Evolutionary conservation across 208 protist genomes (phyloP), one percentile per base, ranked within the genome.

Genomic region (Polymyxa betae): DNA sequence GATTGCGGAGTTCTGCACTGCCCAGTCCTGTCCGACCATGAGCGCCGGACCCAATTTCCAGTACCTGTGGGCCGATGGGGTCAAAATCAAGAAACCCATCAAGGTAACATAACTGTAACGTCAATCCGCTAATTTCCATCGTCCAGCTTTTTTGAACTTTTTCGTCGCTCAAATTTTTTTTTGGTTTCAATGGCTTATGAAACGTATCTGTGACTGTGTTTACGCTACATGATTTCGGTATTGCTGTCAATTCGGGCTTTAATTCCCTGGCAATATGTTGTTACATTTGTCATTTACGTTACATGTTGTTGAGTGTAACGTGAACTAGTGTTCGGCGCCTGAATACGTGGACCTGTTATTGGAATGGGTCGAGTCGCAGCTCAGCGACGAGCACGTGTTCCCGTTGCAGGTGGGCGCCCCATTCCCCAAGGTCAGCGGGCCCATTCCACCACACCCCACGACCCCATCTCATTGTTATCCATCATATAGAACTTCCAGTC

Each of bases 271-370:
- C n/a, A n/a, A n/a, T n/a, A n/a, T n/a, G n/a, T n/a, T n/a, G n/a
- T n/a, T n/a, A n/a, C n/a, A n/a, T n/a, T n/a, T n/a, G n/a, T n/a
- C n/a, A n/a, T n/a, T n/a, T n/a, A n/a, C n/a, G n/a, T n/a, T n/a
- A n/a, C n/a, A n/a, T n/a, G n/a, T n/a, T n/a, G n/a, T n/a, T n/a
- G n/a, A n/a, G n/a, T 12, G 45, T 89, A 29, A 12, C n/a, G 1
- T 5, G n/a, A 20, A 46, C 12, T 46, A 89, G 52, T 88, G 49
- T 38, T 89, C 44, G 38, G 98, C 98, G 24, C 98, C 98, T 0
- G 96, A 99, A 92, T 99, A 99, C 92, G 96, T 99, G 40, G 95
- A 97, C 32, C 92, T 96, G n/a, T 94, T 99, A 29, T 98, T 99
- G 96, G 94, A 95, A 46, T 99, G 98, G 98, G 98, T 99, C 77